These are phyloP conservation scores for California macrophylla DNA, from an alignment of 441 rosid species.

Conservation along the genomic window DNA sequence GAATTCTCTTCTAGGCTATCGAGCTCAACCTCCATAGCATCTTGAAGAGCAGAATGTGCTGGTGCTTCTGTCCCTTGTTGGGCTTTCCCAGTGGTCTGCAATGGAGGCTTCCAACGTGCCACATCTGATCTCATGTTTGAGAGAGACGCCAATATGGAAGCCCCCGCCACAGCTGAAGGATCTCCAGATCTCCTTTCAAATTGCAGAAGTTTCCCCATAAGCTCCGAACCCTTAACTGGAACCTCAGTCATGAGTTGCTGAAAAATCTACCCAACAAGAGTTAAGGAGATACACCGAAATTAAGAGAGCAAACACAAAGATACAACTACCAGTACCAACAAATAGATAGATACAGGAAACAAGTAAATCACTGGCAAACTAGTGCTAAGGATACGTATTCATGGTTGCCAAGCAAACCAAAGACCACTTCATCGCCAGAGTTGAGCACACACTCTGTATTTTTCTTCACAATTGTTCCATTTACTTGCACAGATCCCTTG, in stretches of 20 bases:
- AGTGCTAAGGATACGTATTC: constrained; percentile 88
- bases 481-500: constrained; percentile 79
- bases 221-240: constrained; percentile 65
- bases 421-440: constrained; percentile 90
- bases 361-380: neutral
- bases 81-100: constrained; percentile 35
- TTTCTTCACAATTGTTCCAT: constrained; percentile 36
- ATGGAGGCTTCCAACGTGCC: constrained; percentile 46
- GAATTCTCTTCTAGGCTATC: constrained; percentile 53
- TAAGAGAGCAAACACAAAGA: neutral
- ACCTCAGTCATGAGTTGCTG: constrained; percentile 66
- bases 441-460: constrained; percentile 20
- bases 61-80: constrained; percentile 41
- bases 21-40: constrained; percentile 40
- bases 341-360: neutral
- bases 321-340: constrained; percentile 1
- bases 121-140: constrained; percentile 52
- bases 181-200: constrained; percentile 74
- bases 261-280: constrained; percentile 47
- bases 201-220: constrained; percentile 60
- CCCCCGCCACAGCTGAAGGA: constrained; percentile 76
- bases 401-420: constrained; percentile 58
- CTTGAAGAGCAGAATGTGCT: constrained; percentile 37
- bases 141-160: constrained; percentile 84
- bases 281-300: neutral